Evolutionary conservation across 2,329 filamentous ascomycete species (phyloP), one percentile per base, ranked within the genome.

Genomic region (Purpureocillium takamizusanense): DNA sequence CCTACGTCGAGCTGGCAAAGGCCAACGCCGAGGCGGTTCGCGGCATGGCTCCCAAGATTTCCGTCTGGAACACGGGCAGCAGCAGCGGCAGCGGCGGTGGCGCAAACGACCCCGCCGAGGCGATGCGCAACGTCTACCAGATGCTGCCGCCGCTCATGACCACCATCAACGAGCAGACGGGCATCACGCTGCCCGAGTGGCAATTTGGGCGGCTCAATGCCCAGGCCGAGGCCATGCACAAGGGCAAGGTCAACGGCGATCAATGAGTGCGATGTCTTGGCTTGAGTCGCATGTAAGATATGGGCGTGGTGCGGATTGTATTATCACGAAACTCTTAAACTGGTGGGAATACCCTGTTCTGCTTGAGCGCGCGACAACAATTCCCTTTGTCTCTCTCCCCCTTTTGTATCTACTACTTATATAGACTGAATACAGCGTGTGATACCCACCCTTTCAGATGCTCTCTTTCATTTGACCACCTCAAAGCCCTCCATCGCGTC

Each of bases 131-230:
- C 49, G 72, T 94, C 29, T 89, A 92, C 65, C 86, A 92, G 68
- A 83, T 80, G 56, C 66, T 94, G 44, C 87, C 87, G 28, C 87
- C 87, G 5, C 69, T 94, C 15, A 80, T 94, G 65, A 79, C 74
- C 9, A 94, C 87, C 0, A 90, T 94, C 52, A 82, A 92, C 50
- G 86, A 94, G 43, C 87, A 94, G 67, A 94, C 86, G 0, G 86
- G 86, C 1, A 88, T 94, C 52, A 72, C 74, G 1, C 77, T 89
- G 7, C 87, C 87, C 1, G 76, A 75, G 51, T 94, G 87, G 87
- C 75, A 80, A 55, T 79, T 79, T 54, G 76, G 76, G 0, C 57
- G 53, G 40, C 44, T 67, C 40, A 59, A 59, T 13, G 62, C 61
- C 7, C 55, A 50, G 4, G 51, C 57, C 23, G 47, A 55, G 17